Evolutionary conservation across 208 protist species (phyloP).

Genomic region (Polymyxa betae): DNA sequence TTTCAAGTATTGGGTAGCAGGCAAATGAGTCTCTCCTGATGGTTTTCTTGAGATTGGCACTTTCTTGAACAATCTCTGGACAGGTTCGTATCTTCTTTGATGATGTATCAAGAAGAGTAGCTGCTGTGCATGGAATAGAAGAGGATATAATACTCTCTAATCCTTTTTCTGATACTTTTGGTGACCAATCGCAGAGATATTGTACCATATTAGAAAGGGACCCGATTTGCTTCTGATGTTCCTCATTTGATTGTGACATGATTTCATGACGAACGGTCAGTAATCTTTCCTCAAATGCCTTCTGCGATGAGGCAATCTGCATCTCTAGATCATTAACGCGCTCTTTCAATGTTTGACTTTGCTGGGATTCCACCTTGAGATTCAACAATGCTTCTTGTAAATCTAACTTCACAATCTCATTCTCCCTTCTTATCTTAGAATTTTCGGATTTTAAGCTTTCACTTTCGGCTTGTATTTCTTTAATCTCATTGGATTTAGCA

Average conservation of each 20-base stretch:
- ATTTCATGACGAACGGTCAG: neutral
- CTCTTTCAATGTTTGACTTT: neutral
- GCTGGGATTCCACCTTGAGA: neutral
- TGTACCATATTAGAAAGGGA: neutral
- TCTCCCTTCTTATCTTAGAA: neutral
- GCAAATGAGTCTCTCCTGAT: neutral
- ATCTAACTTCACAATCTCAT: too few relatives aligned
- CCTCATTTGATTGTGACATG: neutral
- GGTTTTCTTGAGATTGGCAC: neutral
- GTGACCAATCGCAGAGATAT: neutral
- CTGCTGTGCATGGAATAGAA: neutral
- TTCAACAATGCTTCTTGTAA: too few relatives aligned
- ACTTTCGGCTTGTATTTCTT: neutral
- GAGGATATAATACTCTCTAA: neutral
- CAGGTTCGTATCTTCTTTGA: neutral
- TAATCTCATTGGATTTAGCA: neutral
- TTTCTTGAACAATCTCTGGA: neutral
- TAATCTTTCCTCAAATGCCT: neutral
- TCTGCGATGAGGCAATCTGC: neutral
- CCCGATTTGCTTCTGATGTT: neutral
- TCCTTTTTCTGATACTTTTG: neutral
- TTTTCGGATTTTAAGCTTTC: neutral
- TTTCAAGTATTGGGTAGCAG: neutral
- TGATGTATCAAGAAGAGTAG: neutral
- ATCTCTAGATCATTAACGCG: neutral